phyloP scores from a whole-genome alignment of 371 early-diverging fungal species.

The Nematocida sp. region DNA sequence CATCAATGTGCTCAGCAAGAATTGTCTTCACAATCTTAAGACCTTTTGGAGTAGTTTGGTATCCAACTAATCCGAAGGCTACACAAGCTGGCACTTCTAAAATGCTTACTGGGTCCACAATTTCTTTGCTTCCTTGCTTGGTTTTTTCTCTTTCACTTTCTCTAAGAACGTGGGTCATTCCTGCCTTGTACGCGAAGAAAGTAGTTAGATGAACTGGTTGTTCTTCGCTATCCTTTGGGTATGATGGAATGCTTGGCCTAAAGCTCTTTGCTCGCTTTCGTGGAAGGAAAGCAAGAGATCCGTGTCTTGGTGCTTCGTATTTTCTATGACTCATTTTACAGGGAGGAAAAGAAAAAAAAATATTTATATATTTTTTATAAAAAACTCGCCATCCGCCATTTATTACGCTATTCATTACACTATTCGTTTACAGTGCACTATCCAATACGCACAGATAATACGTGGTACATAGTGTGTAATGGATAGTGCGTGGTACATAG shows the following conservation, averaged over 20 bases:
- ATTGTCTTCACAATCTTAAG: conserved; percentile 90
- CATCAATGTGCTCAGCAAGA: conserved; percentile 94
- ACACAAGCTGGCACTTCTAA: conserved; percentile 96
- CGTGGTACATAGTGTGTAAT: too few relatives aligned
- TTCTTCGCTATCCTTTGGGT: conserved; percentile 89
- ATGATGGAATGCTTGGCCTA: conserved; percentile 90
- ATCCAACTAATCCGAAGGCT: conserved; percentile 96
- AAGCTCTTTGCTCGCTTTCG: conserved; percentile 87
- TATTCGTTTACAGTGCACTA: too few relatives aligned
- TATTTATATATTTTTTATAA: conserved; percentile 2
- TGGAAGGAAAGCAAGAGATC: conserved; percentile 95
- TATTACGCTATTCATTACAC: too few relatives aligned
- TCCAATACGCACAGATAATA: too few relatives aligned
- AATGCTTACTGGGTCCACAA: conserved; percentile 96
- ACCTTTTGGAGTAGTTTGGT: conserved; percentile 94
- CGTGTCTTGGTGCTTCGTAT: conserved; percentile 84
- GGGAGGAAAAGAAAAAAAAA: conserved; percentile 56
- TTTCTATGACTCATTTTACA: conserved; percentile 68
- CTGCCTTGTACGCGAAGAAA: conserved; percentile 98
- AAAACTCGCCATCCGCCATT: too few relatives aligned
- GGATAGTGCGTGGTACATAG: too few relatives aligned
- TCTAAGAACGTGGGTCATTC: conserved; percentile 98
- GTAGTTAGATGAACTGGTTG: conserved; percentile 94
- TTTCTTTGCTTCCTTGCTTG: conserved; percentile 72
- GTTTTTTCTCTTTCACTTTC: conserved; percentile 68